Percentiles rank a stretch among this genome's conserved stretches.
phyloP scores from a whole-genome alignment of 139 green algal genomes.

The Pycnococcus provasolii region DNA sequence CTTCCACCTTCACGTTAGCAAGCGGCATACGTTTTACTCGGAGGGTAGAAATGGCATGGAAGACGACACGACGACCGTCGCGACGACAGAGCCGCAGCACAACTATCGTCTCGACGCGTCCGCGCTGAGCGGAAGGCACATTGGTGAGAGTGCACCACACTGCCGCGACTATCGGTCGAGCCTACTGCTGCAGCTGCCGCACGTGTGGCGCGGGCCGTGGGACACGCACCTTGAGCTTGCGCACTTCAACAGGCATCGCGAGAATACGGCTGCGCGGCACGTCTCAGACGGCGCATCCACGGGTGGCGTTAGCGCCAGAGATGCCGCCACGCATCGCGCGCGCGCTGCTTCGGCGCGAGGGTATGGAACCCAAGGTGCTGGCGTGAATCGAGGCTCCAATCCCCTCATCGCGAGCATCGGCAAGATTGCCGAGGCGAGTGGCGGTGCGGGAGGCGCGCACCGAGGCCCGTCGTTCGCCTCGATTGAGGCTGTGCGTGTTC shows the following conservation, averaged over 20 bases:
- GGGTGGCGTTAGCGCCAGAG: too few species aligned
- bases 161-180: constrained; percentile 15
- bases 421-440: too few species aligned
- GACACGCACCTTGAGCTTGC: constrained; percentile 72
- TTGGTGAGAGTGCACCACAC: constrained; percentile 47
- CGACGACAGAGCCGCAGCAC: constrained; percentile 59
- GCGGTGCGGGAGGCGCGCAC: too few species aligned
- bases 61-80: too few species aligned
- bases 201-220: constrained; percentile 46
- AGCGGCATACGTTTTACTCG: constrained; percentile 42
- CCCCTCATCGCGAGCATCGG: too few species aligned
- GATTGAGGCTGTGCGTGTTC: too few species aligned
- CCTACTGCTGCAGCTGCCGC: constrained; percentile 57
- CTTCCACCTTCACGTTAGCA: constrained; percentile 36
- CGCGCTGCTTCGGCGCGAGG: too few species aligned
- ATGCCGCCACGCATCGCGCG: too few species aligned
- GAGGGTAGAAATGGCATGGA: too few species aligned
- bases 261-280: background rate
- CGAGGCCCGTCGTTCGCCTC: too few species aligned
- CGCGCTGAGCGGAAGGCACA: constrained; percentile 53
- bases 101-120: constrained; percentile 65
- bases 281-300: background rate
- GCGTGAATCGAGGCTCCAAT: too few species aligned
- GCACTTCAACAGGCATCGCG: constrained; percentile 61
- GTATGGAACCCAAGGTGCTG: too few species aligned